Evolutionary conservation across 176 grass and related monocot genomes (phyloP), one percentile per base, ranked within the genome.

Genomic region (Carex scoparia): DNA sequence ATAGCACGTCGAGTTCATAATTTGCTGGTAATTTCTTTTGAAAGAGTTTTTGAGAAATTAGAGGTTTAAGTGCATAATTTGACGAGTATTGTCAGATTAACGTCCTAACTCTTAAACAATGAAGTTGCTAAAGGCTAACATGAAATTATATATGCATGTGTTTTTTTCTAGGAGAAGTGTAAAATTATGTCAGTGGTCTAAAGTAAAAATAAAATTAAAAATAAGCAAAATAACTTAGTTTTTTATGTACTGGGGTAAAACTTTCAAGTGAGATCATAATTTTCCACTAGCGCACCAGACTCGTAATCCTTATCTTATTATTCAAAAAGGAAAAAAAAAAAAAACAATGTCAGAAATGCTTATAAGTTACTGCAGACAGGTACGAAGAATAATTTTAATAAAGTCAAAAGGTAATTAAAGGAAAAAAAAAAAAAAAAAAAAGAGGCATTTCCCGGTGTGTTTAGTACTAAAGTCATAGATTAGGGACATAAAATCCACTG

Each of bases 331-430:
- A 75, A 53, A 13, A 51, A 30, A 76, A 69, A 14, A 13, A 35
- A 51, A 74, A 30, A 28, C 4, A 11, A 62, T n/a, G 16, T 9
- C 19, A 55, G 23, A 42, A 53, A 66, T 66, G 80, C 61, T 44
- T 14, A 28, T 61, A 13, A 80, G 8, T 61, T 48, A 81, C 27
- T 57, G 32, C 23, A 56, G 10, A 62, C 6, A 64, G 32, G 79
- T 81, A 46, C 58, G 27, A 83, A 68, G 61, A 83, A 83, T 83
- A 63, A 69, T 83, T 83, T 83, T 83, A 66, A 65, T 83, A 66
- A 83, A 83, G 81, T 16, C 19, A 10, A 83, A 83, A 68, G 62
- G 48, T 35, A 33, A 18, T 65, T 65, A 82, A 82, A 82, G 35
- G 16, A 69, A 1, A 44, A 42, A 6, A 42, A 42, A 6, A 42